A percentile compares a stretch with the other conserved stretches of the same genome.
Conservation (phyloP, 108 stramenopile genomes). For the Discostella pseudostelligera region DNA sequence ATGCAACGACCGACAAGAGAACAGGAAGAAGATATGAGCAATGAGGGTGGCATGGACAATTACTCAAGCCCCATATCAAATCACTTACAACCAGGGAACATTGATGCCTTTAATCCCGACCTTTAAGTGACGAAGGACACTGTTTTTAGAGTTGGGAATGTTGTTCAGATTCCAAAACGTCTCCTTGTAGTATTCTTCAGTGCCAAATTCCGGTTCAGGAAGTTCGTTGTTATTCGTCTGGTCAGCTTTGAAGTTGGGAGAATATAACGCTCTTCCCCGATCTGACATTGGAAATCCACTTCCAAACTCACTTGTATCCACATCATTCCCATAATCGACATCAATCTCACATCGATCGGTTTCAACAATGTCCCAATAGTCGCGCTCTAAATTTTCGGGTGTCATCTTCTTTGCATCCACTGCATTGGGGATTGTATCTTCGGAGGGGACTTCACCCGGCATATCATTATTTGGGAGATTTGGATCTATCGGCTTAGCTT, state of each 20-base stretch:
- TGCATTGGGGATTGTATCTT: slow-evolving; percentile 4
- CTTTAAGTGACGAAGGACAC: slow-evolving; percentile 86
- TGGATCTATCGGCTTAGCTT: slow-evolving; percentile 14
- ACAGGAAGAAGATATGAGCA: neutral
- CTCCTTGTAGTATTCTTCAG: slow-evolving; percentile 83
- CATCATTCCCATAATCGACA: slow-evolving; percentile 98
- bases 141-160: slow-evolving; percentile 85
- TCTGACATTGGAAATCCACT: slow-evolving; percentile 89
- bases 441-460: slow-evolving; percentile 8
- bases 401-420: slow-evolving; percentile 37
- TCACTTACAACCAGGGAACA: slow-evolving; percentile 86
- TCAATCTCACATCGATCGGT: slow-evolving; percentile 57
- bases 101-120: slow-evolving; percentile 96
- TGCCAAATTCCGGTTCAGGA: slow-evolving; percentile 79
- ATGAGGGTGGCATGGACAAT: neutral
- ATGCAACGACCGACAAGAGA: slow-evolving; percentile 43
- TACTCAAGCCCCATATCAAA: neutral
- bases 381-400: slow-evolving; percentile 77
- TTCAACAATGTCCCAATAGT: slow-evolving; percentile 97
- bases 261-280: slow-evolving; percentile 68
- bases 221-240: slow-evolving; percentile 47
- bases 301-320: slow-evolving; percentile 84
- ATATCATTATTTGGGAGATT: slow-evolving; percentile 31
- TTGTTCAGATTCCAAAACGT: slow-evolving; percentile 99
- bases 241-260: slow-evolving; percentile 35